Conservation (phyloP, 768 basidiomycete species). For the Podaxis carcinomalis region DNA sequence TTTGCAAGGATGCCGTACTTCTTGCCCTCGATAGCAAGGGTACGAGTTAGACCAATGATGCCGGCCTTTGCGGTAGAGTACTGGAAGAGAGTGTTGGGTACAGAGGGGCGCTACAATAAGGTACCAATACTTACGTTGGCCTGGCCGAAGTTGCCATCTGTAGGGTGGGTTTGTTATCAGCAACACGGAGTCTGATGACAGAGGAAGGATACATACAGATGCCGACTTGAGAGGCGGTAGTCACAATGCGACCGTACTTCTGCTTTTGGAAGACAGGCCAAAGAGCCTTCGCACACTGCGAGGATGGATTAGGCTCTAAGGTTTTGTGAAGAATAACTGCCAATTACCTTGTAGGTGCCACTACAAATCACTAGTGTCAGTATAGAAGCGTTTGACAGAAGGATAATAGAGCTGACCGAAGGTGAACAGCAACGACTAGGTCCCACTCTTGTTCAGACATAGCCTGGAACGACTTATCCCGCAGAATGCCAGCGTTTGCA, state of each 20-base stretch:
- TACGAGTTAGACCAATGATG: slow-evolving; percentile 85
- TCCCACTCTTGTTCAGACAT: slow-evolving; percentile 97
- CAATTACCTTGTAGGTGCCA: slow-evolving; percentile 81
- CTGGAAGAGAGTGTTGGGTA: slow-evolving; percentile 26
- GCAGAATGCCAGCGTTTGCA: slow-evolving; percentile 90
- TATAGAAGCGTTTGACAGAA: not conserved
- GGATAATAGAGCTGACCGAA: slow-evolving; percentile 41
- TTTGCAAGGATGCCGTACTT: slow-evolving; percentile 92
- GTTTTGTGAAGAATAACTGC: not conserved
- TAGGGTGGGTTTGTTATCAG: not conserved
- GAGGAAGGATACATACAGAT: slow-evolving; percentile 62
- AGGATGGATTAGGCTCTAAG: not conserved
- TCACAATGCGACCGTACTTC: slow-evolving; percentile 93
- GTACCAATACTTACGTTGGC: slow-evolving; percentile 55
- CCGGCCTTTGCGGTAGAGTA: slow-evolving; percentile 93
- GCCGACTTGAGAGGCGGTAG: slow-evolving; percentile 90
- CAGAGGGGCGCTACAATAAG: not conserved
- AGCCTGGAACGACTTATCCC: slow-evolving; percentile 88
- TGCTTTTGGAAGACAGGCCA: slow-evolving; percentile 98
- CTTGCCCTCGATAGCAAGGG: slow-evolving; percentile 86
- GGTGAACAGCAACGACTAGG: slow-evolving; percentile 80
- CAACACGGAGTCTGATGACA: not conserved
- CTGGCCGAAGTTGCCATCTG: slow-evolving; percentile 95
- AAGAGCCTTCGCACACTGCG: slow-evolving; percentile 83
- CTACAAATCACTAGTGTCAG: slow-evolving; percentile 26